Evolutionary conservation across 2,329 filamentous ascomycete genomes (phyloP), one percentile per base, ranked within the genome.

Genomic region (Periconia sp.): DNA sequence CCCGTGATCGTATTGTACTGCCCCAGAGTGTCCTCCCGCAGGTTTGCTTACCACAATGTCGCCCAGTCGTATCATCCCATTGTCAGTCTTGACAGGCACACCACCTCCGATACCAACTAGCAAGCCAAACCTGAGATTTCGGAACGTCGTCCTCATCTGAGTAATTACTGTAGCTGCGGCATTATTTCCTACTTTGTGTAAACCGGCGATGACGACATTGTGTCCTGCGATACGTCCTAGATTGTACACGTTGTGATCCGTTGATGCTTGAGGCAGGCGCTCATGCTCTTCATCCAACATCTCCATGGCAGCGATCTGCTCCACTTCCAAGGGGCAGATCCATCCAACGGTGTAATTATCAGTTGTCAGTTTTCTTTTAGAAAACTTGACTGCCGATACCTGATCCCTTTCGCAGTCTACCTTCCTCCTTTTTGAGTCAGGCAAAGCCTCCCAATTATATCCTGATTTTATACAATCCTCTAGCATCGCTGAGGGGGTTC

Each of bases 41-140:
- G 32, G 39, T 24, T 35, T 26, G 19, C 37, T 40, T 3, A 40
- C 37, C 7, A 40, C 21, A 5, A 33, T 21, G 22, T 40, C 37
- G 3, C 37, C 37, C 4, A 40, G 19, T 12, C 15, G 37, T n/a
- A 42, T 42, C n/a, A 17, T 10, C 7, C 17, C 26, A 15, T 32
- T 33, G 24, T 32, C 26, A 21, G 25, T 40, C 23, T 28, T 26
- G 3, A 18, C 25, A 15, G 46, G 42, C 5, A 43, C 46, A 13
- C 46, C 46, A 24, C 65, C 65, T 1, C 67, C 72, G 33, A 76
- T 69, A 7, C 72, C 72, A 4, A 76, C 71, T 57, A 76, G 58
- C 3, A 76, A 50, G 5, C 60, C 63, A 24, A 74, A 54, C 19
- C 50, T 55, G 25, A 74, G 64, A 9, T 26, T 15, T 23, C 15